These are phyloP conservation scores for Xerocomus nothofagi DNA, from an alignment of 1,284 basidiomycete genomes.

Conservation along the genomic window DNA sequence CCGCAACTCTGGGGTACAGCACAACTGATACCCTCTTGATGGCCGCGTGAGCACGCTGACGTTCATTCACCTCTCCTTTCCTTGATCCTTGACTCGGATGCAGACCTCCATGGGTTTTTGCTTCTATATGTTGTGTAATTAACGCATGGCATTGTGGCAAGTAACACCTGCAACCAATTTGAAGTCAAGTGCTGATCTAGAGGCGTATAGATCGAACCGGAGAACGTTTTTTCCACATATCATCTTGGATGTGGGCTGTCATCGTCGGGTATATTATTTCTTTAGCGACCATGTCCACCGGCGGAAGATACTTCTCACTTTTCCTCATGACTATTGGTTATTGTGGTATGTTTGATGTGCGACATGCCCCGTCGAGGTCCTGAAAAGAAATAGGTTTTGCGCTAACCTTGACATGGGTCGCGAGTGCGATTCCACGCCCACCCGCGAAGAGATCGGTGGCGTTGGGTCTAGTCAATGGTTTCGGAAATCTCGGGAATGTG, in stretches of 20 bases:
- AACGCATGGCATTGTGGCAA: slow-evolving; percentile 69
- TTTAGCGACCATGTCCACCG: slow-evolving; percentile 52
- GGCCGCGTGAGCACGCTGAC: slow-evolving; percentile 49
- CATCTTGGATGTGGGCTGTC: slow-evolving; percentile 58
- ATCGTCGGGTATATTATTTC: slow-evolving; percentile 65
- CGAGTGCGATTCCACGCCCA: slow-evolving; percentile 61
- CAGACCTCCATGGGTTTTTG: slow-evolving; percentile 66
- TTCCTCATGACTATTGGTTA: slow-evolving; percentile 65
- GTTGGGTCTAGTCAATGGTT: slow-evolving; percentile 39
- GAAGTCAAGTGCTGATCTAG: slow-evolving; percentile 3
- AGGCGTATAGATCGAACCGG: slow-evolving; percentile 51
- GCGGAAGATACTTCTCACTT: slow-evolving; percentile 60
- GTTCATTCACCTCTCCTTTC: background rate
- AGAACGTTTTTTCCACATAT: slow-evolving; percentile 69
- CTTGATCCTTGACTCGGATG: background rate
- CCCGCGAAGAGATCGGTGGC: slow-evolving; percentile 57
- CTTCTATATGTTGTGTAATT: slow-evolving; percentile 52
- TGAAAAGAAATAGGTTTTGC: slow-evolving; percentile 46
- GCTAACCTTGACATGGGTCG: slow-evolving; percentile 62
- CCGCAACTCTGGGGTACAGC: slow-evolving; percentile 62
- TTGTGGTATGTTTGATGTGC: slow-evolving; percentile 40
- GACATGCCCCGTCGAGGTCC: background rate
- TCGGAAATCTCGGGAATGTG: slow-evolving; percentile 33
- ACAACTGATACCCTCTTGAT: slow-evolving; percentile 62
- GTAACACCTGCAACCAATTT: slow-evolving; percentile 14